A percentile compares a stretch with the other conserved stretches of the same genome.
phyloP scores from a whole-genome alignment of 1,139 yeast species.

The Saccharomyces hybrid region DNA sequence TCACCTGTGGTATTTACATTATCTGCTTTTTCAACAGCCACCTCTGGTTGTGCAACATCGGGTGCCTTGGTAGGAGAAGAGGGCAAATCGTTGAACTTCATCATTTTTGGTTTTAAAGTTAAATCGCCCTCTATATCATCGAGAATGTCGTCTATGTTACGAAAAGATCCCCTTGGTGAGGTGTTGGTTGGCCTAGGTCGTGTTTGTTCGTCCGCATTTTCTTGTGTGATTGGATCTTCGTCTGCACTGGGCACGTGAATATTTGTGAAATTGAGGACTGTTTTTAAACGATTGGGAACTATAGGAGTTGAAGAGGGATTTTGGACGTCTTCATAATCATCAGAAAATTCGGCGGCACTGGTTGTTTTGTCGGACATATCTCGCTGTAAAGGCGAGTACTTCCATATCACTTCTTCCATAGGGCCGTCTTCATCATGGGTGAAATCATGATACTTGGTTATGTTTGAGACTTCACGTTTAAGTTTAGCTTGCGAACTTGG shows the following conservation, averaged over 20 bases:
- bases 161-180: slow-evolving; percentile 14
- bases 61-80: slow-evolving; percentile 13
- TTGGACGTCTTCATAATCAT: slow-evolving; percentile 10
- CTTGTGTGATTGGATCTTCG: neutral
- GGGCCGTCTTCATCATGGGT: slow-evolving; percentile 12
- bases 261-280: slow-evolving; percentile 22
- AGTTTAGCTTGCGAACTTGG: neutral
- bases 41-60: neutral
- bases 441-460: neutral
- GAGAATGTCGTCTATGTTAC: neutral
- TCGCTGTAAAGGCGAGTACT: slow-evolving; percentile 21
- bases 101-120: slow-evolving; percentile 4
- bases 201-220: slow-evolving; percentile 1
- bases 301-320: slow-evolving; percentile 30
- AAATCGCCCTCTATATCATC: slow-evolving; percentile 7
- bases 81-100: slow-evolving; percentile 8
- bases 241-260: slow-evolving; percentile 9
- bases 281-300: slow-evolving; percentile 22
- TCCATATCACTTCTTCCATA: slow-evolving; percentile 30
- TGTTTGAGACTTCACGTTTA: neutral
- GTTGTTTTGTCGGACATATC: slow-evolving; percentile 13
- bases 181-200: neutral
- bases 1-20: neutral
- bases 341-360: slow-evolving; percentile 15
- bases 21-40: neutral